Conservation (phyloP, 2,329 filamentous ascomycete genomes). For the Neofusicoccum sp. region DNA sequence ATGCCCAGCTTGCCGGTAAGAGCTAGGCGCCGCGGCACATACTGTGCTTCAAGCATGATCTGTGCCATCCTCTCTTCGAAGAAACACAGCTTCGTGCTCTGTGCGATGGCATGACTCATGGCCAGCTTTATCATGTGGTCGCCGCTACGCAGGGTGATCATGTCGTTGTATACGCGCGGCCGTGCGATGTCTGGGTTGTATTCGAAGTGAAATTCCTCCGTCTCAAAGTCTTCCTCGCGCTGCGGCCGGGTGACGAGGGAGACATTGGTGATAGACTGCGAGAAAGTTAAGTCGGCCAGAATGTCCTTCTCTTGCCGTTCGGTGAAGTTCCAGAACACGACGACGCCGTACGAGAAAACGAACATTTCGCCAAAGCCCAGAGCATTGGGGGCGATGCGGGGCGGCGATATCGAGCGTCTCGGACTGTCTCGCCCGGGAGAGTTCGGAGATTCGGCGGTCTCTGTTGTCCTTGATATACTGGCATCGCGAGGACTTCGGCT, state of each 20-base stretch:
- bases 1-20: constrained; percentile 89
- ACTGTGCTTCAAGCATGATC: constrained; percentile 90
- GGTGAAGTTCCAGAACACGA: constrained; percentile 98
- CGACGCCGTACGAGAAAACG: constrained; percentile 94
- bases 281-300: constrained; percentile 90
- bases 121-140: constrained; percentile 99
- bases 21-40: constrained; percentile 86
- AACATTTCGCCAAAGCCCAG: constrained; percentile 93
- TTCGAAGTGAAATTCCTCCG: constrained; percentile 97
- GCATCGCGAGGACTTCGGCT: constrained; percentile 25
- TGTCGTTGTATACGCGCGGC: constrained; percentile 95
- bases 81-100: constrained; percentile 93
- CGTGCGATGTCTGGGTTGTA: constrained; percentile 85
- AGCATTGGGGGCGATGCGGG: constrained; percentile 66
- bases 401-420: constrained; percentile 33
- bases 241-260: constrained; percentile 78
- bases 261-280: constrained; percentile 65
- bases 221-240: constrained; percentile 90
- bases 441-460: constrained; percentile 2
- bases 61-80: constrained; percentile 96
- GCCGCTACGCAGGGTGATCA: constrained; percentile 92
- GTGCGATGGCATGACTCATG: constrained; percentile 95
- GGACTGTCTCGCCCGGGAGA: constrained; percentile 19
- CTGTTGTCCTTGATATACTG: constrained; percentile 23
- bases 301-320: constrained; percentile 96